phyloP scores from a whole-genome alignment of 2,329 filamentous ascomycete species.

The Penicillium sp. region DNA sequence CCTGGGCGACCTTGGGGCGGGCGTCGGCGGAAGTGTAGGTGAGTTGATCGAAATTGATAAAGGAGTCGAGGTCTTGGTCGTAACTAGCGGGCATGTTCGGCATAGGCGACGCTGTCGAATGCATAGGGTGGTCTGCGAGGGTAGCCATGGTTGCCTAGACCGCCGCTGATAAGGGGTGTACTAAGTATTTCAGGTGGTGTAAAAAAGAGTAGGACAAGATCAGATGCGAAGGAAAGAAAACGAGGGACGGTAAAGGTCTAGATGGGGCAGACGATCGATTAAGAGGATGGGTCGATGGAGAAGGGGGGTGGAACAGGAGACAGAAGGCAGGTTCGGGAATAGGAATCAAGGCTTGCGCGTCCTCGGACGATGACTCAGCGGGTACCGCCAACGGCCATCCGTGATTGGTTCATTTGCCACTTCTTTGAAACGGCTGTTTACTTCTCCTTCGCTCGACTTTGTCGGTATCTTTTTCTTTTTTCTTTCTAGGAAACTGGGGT shows the following conservation, averaged over 20 bases:
- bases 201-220: background rate
- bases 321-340: conserved; percentile 14
- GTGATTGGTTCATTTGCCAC: conserved; percentile 6
- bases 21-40: conserved; percentile 40
- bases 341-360: conserved; percentile 32
- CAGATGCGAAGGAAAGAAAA: conserved; percentile 1
- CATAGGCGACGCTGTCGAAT: conserved; percentile 30
- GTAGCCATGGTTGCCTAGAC: conserved; percentile 30
- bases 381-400: background rate
- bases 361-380: conserved; percentile 32
- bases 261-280: conserved; percentile 7
- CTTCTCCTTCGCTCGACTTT: background rate
- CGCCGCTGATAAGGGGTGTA: conserved; percentile 1
- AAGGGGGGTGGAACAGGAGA: conserved; percentile 14
- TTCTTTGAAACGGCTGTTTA: conserved; percentile 12
- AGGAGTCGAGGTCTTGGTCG: conserved; percentile 48
- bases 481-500: too few species aligned
- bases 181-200: background rate
- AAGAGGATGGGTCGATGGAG: conserved; percentile 16
- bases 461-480: too few species aligned
- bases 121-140: conserved; percentile 35
- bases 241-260: conserved; percentile 3
- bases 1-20: conserved; percentile 36
- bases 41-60: conserved; percentile 48
- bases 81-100: conserved; percentile 35